These are phyloP conservation scores for Sesbania bispinosa DNA, from an alignment of 306 rosid species.

Conservation along the genomic window DNA sequence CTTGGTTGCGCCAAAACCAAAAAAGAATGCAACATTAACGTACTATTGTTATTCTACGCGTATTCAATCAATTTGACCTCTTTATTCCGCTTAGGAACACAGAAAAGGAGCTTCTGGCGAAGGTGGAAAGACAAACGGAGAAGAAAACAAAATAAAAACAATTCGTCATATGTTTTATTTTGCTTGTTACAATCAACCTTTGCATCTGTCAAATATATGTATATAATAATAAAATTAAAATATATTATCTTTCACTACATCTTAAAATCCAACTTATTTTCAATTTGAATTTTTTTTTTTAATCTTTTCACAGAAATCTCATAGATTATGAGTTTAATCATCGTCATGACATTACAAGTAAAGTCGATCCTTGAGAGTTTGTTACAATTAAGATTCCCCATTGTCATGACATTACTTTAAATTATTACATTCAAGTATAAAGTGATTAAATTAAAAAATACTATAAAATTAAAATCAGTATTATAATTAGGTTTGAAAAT, in stretches of 20 bases:
- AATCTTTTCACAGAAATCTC: too few relatives aligned
- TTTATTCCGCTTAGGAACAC: slow-evolving; percentile 18
- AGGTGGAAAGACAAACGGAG: slow-evolving; percentile 25
- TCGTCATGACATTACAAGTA: too few relatives aligned
- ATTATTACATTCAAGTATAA: too few relatives aligned
- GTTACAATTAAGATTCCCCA: too few relatives aligned
- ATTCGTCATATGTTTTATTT: slow-evolving; percentile 18
- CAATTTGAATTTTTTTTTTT: too few relatives aligned
- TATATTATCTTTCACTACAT: background rate
- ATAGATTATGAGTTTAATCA: too few relatives aligned
- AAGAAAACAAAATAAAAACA: slow-evolving; percentile 14
- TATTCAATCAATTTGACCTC: slow-evolving; percentile 28
- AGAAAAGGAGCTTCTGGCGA: slow-evolving; percentile 28
- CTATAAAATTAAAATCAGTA: too few relatives aligned
- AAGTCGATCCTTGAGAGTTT: too few relatives aligned
- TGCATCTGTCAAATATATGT: background rate
- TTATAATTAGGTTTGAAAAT: too few relatives aligned
- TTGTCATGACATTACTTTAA: too few relatives aligned
- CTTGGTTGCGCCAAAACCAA: slow-evolving; percentile 32
- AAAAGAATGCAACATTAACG: slow-evolving; percentile 24
- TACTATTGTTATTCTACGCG: background rate
- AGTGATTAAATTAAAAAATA: too few relatives aligned
- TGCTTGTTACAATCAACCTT: slow-evolving; percentile 40
- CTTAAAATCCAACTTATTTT: too few relatives aligned
- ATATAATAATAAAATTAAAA: background rate